Evolutionary conservation across 2,329 filamentous ascomycete genomes (phyloP), one percentile per base, ranked within the genome.

Genomic region (Curvularia eragrostidis): DNA sequence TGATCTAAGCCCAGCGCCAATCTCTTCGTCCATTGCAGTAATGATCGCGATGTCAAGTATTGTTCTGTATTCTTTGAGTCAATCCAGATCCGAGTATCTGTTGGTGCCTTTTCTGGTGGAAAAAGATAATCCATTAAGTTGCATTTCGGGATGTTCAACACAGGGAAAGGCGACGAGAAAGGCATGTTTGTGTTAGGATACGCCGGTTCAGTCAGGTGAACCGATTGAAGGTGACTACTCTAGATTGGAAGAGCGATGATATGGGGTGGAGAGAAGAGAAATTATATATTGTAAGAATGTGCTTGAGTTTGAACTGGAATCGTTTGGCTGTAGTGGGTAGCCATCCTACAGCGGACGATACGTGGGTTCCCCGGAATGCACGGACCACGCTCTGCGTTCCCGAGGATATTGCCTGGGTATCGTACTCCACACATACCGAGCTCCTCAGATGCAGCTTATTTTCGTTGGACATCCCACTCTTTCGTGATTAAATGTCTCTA

Each of bases 81-180:
- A 54, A 84, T 77, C 83, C 83, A 85, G 34, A 84, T 66, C 1
- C 82, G 82, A 15, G 78, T 77, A 49, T 80, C 72, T 38, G 78
- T 72, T 39, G 71, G 67, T 9, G 60, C 55, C 39, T 66, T 54
- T 56, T 48, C 64, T 24, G 43, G 58, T 4, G 74, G 73, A 55
- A 76, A 77, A 15, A 77, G 51, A 51, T 76, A 75, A 8, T 73
- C 61, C 15, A 77, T 61, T 36, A 77, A 38, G 65, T 80, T 83
- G 62, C 73, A 79, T 72, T 81, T 75, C 7, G 80, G 80, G 28
- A 83, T 78, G 60, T 79, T 71, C 39, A 83, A 57, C 12, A 65
- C 46, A 3, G 78, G 78, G 57, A 79, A 80, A 2, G 74, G 75
- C 6, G 81, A 83, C 3, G 65, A 71, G 74, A 79, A 74, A 36